Evolutionary conservation across 2,329 filamentous ascomycete species (phyloP), one percentile per base, ranked within the genome.

Genomic region (Incumbomyces delicatus): DNA sequence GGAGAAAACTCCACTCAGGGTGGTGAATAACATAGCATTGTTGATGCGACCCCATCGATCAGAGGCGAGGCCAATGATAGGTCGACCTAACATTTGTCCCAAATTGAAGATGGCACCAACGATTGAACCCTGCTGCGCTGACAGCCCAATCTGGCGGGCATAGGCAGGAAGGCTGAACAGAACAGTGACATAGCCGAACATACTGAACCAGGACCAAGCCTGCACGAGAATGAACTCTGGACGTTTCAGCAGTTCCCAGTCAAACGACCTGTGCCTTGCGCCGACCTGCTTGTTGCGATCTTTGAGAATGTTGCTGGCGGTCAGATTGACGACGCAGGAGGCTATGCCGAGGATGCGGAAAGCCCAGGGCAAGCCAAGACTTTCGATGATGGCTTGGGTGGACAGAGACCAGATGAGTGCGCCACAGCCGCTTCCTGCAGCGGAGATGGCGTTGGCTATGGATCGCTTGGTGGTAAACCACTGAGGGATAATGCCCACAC

Each of bases 91-190:
- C 20, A 70, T 77, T 54, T 81, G 76, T 0, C 80, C 80, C 1
- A 83, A 62, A 53, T 81, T 84, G 43, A 84, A 63, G 8, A 83
- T 56, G 0, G 80, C 80, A 3, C 74, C 74, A n/a, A 82, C 69
- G 33, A 79, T 67, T 12, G 74, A 73, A 0, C 76, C 80, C 58
- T 84, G 78, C n/a, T 73, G 65, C 1, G 76, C 64, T 0, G 68
- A 69, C 3, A 84, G 68, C 0, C 80, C 80, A 31, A 83, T 71
- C 0, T 71, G 71, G 6, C 71, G 65, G 1, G 78, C 77, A 56
- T 81, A 84, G 49, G 75, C 78, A 1, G 81, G 75, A 7, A 85
- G 61, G 2, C 74, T 78, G 63, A 81, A 85, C 2, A 83, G 66
- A 1, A 84, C 61, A 0, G 80, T 75, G 16, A 82, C 75, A 53